These are phyloP conservation scores for Daldinia childiae DNA, from an alignment of 495 filamentous ascomycete genomes.

Conservation along the genomic window DNA sequence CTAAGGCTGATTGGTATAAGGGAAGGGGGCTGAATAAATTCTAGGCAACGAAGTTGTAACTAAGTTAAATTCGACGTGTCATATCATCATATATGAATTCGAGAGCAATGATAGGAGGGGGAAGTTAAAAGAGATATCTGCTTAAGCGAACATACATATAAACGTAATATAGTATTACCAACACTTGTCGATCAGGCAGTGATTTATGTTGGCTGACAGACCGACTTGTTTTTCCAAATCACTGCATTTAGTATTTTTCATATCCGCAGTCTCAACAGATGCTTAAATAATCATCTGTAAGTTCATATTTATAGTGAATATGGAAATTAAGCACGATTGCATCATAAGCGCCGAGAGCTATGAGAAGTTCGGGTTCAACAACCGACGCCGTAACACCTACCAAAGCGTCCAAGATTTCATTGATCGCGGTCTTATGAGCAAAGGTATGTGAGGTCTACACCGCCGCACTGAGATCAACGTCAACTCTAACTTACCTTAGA, in stretches of 20 bases:
- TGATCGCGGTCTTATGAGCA: slow-evolving; percentile 17
- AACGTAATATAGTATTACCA: not conserved
- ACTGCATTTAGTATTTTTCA: not conserved
- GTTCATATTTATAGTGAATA: not conserved
- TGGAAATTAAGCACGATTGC: not conserved
- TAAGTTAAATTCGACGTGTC: too few species aligned
- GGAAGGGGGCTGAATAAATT: too few species aligned
- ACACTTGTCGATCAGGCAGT: not conserved
- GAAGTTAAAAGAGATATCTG: not conserved
- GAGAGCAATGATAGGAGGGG: not conserved
- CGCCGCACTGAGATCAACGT: not conserved
- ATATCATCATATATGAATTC: not conserved
- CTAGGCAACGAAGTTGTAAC: too few species aligned
- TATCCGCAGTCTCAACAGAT: not conserved
- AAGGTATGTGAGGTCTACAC: not conserved
- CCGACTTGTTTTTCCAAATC: not conserved
- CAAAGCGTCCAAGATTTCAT: slow-evolving; percentile 17
- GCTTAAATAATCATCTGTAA: not conserved
- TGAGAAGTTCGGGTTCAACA: slow-evolving; percentile 5
- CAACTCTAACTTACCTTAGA: slow-evolving; percentile 10
- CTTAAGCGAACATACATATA: not conserved
- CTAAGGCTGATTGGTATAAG: too few species aligned
- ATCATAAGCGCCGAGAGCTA: slow-evolving; percentile 23
- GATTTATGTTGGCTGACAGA: not conserved
- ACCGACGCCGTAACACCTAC: not conserved